Evolutionary conservation across 2,329 filamentous ascomycete genomes (phyloP), one percentile per base, ranked within the genome.

Genomic region (Claviceps sp.): DNA sequence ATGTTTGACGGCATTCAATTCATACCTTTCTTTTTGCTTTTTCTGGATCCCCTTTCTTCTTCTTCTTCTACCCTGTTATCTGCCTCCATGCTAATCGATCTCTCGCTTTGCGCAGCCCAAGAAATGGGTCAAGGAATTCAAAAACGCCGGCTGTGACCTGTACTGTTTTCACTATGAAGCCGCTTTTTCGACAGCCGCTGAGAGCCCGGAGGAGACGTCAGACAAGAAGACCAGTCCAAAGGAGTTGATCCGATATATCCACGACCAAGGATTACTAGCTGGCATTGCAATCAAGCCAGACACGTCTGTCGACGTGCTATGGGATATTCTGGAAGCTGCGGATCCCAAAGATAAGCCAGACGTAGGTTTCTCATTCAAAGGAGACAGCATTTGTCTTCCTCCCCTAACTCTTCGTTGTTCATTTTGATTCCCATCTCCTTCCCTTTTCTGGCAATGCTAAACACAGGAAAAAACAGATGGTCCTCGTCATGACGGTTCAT

Each of bases 161-260:
- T 98, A 98, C 76, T 97, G 93, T 76, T 98, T 98, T 76, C 93
- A 98, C 76, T 97, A 97, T 71, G 93, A 98, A 72, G 93, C 93
- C 26, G 93, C 93, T 57, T 79, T 93, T 59, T 95, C 88, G 49
- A 87, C 86, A 44, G 89, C 87, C 38, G 89, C 90, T 62, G 88
- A 90, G 64, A 81, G 77, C 51, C 90, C 91, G 47, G 81, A 85
- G 60, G 78, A 76, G 52, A 77, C 72, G 51, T 81, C 81, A 14
- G 85, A 86, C 52, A 68, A 74, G 54, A 85, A 82, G 67, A 97
- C 91, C 2, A 89, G 72, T 62, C 91, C 93, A 5, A 84, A 82
- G 63, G 87, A 91, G 60, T 73, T 98, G 61, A 88, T 97, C 61
- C 79, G 80, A 60, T 95, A 91, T 66, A 95, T 98, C 59, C 93